Evolutionary conservation across 768 basidiomycete genomes (phyloP), one percentile per base, ranked within the genome.

Genomic region (Termitomyces titanicus): DNA sequence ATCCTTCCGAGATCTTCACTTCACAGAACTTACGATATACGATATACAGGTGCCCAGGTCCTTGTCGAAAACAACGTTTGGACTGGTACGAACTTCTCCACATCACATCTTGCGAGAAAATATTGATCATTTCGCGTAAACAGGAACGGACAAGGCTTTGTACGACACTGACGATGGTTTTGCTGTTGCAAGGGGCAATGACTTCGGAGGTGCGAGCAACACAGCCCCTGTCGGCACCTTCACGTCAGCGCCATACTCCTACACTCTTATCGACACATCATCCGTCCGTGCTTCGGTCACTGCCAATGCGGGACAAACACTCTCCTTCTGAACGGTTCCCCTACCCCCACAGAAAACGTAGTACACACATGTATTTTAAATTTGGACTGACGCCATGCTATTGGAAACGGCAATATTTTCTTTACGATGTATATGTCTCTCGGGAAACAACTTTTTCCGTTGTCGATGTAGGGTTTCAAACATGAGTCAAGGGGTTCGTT

Each of bases 41-140:
- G 6, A 35, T 39, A 25, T 33, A 5, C 53, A 72, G 76, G 72
- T 60, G 78, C 76, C 48, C 74, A 76, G 59, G 73, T 76, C 48
- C 70, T 78, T 27, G 74, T 77, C 49, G 75, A 78, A 62, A 77
- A 76, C 70, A 78, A 78, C 57, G 72, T 78, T 22, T 78, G 70
- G 71, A 72, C 68, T 25, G 74, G 70, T 67, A 62, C n/a, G 62
- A 42, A n/a, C 33, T 43, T 24, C 18, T 5, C 18, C 18, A 22
- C 29, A n/a, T 35, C 22, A 8, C 5, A 1, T 15, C 11, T 20
- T 37, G 4, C 27, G 20, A 10, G n/a, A 31, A 20, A 10, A 9
- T 38, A 15, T n/a, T n/a, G n/a, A n/a, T n/a, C n/a, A n/a, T n/a
- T n/a, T n/a, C n/a, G n/a, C n/a, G n/a, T n/a, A n/a, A n/a, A n/a